These are phyloP conservation scores for Acacia crassicarpa DNA, from an alignment of 306 rosid species.

Conservation along the genomic window DNA sequence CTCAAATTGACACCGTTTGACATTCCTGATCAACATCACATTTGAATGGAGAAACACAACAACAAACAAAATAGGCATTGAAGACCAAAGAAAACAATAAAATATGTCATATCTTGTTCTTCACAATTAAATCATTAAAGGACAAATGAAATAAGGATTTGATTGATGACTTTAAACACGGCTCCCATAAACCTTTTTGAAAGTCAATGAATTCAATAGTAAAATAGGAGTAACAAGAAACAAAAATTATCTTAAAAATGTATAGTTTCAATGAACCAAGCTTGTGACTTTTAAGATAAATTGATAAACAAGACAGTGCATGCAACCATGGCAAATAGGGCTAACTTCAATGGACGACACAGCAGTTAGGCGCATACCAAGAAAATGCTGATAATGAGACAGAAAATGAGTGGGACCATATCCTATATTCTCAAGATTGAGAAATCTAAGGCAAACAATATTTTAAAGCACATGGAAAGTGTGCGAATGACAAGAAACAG, in stretches of 20 bases:
- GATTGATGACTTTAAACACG: not conserved
- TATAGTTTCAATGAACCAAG: not conserved
- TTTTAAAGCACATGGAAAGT: not conserved
- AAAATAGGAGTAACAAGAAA: not conserved
- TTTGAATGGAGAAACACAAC: not conserved
- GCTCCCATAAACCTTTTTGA: not conserved
- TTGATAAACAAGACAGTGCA: conserved; percentile 5
- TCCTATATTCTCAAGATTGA: not conserved
- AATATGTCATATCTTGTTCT: not conserved
- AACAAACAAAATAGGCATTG: not conserved
- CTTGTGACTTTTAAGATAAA: not conserved
- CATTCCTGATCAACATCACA: not conserved
- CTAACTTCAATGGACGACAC: not conserved
- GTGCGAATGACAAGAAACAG: not conserved
- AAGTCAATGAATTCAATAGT: not conserved
- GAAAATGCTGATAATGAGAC: not conserved
- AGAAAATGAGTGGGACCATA: not conserved
- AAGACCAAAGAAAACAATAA: not conserved
- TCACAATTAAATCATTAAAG: not conserved
- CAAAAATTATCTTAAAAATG: not conserved
- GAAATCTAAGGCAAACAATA: not conserved
- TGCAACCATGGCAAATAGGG: not conserved
- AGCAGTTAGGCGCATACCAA: not conserved
- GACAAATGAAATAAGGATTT: conserved; percentile 1
- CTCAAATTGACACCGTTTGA: not conserved